Evolutionary conservation across 164 flowering plant species (phyloP).

Genomic region (Litsea cubeba): DNA sequence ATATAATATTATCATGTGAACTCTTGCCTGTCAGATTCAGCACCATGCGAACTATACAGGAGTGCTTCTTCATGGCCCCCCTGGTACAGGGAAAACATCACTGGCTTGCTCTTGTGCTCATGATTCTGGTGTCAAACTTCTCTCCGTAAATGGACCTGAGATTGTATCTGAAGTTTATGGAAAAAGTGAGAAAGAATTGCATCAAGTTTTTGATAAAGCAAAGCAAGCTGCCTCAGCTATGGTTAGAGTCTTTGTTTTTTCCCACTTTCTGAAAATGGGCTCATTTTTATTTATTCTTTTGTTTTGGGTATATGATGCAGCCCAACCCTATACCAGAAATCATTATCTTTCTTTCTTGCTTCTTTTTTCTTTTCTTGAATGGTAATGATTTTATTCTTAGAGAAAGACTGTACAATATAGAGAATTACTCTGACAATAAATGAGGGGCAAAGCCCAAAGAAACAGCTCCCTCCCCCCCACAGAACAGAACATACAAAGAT

Average conservation of each 20-base stretch:
- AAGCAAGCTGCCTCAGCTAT: slow-evolving; percentile 71
- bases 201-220: slow-evolving; percentile 72
- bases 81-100: slow-evolving; percentile 94
- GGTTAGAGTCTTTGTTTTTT: slow-evolving; percentile 42
- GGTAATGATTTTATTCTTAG: not conserved
- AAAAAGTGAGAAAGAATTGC: slow-evolving; percentile 81
- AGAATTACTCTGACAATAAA: too few relatives aligned
- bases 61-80: slow-evolving; percentile 95
- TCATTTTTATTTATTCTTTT: not conserved
- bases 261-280: not conserved
- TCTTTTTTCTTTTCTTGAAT: not conserved
- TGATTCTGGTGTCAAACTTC: slow-evolving; percentile 78
- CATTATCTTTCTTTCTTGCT: not conserved
- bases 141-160: slow-evolving; percentile 86
- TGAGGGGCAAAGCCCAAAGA: too few relatives aligned
- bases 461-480: too few relatives aligned
- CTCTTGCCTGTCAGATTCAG: slow-evolving; percentile 6
- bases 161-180: slow-evolving; percentile 68
- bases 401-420: too few relatives aligned
- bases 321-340: not conserved
- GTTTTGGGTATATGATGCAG: not conserved
- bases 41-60: slow-evolving; percentile 61
- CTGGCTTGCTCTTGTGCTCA: slow-evolving; percentile 65
- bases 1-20: not conserved
- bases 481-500: too few relatives aligned